phyloP scores from a whole-genome alignment of 495 filamentous ascomycete genomes.

The Tuber melanosporum region DNA sequence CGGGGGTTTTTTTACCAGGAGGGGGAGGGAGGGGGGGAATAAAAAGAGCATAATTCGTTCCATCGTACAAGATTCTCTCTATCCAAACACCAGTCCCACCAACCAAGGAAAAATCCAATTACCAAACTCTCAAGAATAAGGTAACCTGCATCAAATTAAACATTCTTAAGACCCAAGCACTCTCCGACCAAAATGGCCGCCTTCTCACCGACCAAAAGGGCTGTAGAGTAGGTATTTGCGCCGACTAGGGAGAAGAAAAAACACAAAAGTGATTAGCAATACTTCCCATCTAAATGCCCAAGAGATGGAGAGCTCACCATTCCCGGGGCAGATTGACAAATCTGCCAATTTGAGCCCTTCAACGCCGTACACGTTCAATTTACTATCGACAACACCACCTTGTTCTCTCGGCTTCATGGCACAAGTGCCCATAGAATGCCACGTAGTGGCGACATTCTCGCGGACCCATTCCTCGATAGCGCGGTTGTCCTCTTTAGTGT shows the following conservation, averaged over 20 bases:
- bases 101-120: background rate
- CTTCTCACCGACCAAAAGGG: slow-evolving; percentile 56
- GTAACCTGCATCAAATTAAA: background rate
- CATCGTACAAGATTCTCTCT: background rate
- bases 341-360: slow-evolving; percentile 48
- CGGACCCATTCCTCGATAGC: slow-evolving; percentile 48
- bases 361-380: slow-evolving; percentile 50
- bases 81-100: background rate
- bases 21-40: background rate
- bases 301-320: slow-evolving; percentile 38
- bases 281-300: background rate
- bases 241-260: slow-evolving; percentile 42
- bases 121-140: background rate
- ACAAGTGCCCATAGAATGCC: slow-evolving; percentile 50
- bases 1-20: background rate
- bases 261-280: background rate
- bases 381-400: slow-evolving; percentile 51
- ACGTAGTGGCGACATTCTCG: slow-evolving; percentile 48
- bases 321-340: slow-evolving; percentile 51
- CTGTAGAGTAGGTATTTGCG: slow-evolving; percentile 58
- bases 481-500: slow-evolving; percentile 51
- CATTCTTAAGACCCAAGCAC: slow-evolving; percentile 46
- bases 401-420: slow-evolving; percentile 41
- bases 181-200: slow-evolving; percentile 53
- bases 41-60: background rate